phyloP scores from a whole-genome alignment of 345 rosid genomes.

The Eucalyptus curtisii region DNA sequence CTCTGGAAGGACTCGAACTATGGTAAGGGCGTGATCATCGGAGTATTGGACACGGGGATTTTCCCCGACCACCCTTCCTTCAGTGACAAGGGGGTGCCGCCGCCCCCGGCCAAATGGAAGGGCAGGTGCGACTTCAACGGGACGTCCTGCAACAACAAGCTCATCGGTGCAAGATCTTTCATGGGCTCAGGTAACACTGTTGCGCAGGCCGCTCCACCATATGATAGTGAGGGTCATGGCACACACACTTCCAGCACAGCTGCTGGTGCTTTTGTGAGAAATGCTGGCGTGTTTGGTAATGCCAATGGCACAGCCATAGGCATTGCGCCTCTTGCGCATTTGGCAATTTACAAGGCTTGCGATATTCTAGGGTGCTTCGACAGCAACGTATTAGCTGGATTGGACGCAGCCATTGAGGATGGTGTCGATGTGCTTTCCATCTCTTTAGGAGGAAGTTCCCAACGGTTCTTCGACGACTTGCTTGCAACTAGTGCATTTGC shows the following conservation, averaged over 20 bases:
- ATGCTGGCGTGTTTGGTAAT: conserved; percentile 22
- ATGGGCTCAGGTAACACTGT: background rate
- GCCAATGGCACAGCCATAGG: conserved; percentile 46
- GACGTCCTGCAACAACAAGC: conserved; percentile 37
- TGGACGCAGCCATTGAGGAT: conserved; percentile 39
- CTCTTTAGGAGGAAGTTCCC: conserved; percentile 28
- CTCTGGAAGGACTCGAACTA: conserved; percentile 22
- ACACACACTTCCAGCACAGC: conserved; percentile 55
- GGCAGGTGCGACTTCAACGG: conserved; percentile 31
- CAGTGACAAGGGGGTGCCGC: conserved; percentile 19
- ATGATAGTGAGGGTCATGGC: conserved; percentile 38
- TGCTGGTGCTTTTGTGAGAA: conserved; percentile 20
- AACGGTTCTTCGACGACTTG: conserved; percentile 17
- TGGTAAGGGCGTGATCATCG: conserved; percentile 33
- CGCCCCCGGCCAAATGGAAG: conserved; percentile 39
- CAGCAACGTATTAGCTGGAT: conserved; percentile 31
- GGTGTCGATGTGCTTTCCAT: conserved; percentile 46
- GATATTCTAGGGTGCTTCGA: conserved; percentile 4
- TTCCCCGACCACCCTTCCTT: conserved; percentile 37
- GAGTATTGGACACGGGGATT: conserved; percentile 38
- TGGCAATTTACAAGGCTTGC: conserved; percentile 44
- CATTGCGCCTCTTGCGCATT: conserved; percentile 36
- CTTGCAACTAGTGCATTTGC: conserved; percentile 31
- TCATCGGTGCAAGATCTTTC: conserved; percentile 47
- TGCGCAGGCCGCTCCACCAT: background rate